Conservation (phyloP, 2,329 filamentous ascomycete genomes). For the Scopulariopsis brevicaulis region DNA sequence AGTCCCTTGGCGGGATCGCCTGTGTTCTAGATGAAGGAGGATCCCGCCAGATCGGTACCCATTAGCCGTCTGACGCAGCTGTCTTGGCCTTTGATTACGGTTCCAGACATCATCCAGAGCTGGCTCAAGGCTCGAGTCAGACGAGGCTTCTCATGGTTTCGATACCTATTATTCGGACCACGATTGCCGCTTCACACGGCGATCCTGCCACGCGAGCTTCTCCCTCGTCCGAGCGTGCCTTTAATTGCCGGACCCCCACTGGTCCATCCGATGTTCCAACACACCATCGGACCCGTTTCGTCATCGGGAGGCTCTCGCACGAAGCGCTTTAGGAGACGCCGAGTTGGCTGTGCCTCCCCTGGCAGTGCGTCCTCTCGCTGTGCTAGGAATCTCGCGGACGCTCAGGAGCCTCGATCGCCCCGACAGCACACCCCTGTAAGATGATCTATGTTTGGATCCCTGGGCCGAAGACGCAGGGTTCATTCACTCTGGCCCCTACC, state of each 20-base stretch:
- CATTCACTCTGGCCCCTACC: too few species aligned
- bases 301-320: too few species aligned
- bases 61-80: not conserved
- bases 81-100: not conserved
- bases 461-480: too few species aligned
- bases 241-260: not conserved
- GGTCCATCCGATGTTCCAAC: not conserved
- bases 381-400: too few species aligned
- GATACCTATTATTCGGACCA: not conserved
- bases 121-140: not conserved
- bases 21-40: not conserved
- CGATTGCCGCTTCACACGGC: not conserved
- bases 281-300: not conserved
- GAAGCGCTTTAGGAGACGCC: too few species aligned
- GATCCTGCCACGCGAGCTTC: not conserved
- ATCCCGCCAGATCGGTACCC: not conserved
- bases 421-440: too few species aligned
- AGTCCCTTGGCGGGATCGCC: not conserved
- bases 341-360: too few species aligned
- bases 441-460: too few species aligned
- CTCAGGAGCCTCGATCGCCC: too few species aligned
- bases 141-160: not conserved
- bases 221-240: not conserved
- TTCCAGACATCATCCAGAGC: not conserved
- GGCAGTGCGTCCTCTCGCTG: too few species aligned